These are phyloP conservation scores for Geotrichum aggregatum DNA, from an alignment of 1,139 yeast species.

Conservation along the genomic window DNA sequence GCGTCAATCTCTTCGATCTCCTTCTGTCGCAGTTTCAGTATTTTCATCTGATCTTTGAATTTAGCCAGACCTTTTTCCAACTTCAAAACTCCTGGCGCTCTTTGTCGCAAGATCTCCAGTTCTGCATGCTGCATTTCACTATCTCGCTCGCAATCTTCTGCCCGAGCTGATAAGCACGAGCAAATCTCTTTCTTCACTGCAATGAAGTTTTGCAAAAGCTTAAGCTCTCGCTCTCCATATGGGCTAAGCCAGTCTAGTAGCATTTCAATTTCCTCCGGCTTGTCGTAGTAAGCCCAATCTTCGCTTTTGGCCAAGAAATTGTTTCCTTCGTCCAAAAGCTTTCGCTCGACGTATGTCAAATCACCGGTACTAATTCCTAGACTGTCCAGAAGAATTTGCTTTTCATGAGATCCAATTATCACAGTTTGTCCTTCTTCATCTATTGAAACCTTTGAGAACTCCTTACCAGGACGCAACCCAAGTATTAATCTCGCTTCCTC, in stretches of 20 bases:
- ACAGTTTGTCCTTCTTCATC: conserved; percentile 28
- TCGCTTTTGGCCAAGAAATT: conserved; percentile 49
- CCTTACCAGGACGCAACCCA: conserved; percentile 29
- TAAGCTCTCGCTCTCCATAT: conserved; percentile 72
- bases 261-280: conserved; percentile 53
- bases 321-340: conserved; percentile 63
- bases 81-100: conserved; percentile 16
- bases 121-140: conserved; percentile 28
- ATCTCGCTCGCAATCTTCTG: conserved; percentile 41
- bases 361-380: conserved; percentile 29
- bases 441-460: conserved; percentile 18
- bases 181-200: conserved; percentile 48
- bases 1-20: conserved; percentile 20
- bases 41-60: conserved; percentile 27
- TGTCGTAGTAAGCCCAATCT: conserved; percentile 72
- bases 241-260: conserved; percentile 66
- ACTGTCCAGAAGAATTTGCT: conserved; percentile 22
- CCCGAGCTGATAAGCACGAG: conserved; percentile 58
- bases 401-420: conserved; percentile 35
- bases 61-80: conserved; percentile 26
- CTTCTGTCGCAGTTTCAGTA: conserved; percentile 24
- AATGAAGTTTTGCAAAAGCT: conserved; percentile 57
- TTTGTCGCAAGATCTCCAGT: conserved; percentile 31
- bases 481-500: conserved; percentile 53
- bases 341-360: conserved; percentile 46